Evolutionary conservation across 768 basidiomycete genomes (phyloP), one percentile per base, ranked within the genome.

Genomic region (Boletus speciosus): DNA sequence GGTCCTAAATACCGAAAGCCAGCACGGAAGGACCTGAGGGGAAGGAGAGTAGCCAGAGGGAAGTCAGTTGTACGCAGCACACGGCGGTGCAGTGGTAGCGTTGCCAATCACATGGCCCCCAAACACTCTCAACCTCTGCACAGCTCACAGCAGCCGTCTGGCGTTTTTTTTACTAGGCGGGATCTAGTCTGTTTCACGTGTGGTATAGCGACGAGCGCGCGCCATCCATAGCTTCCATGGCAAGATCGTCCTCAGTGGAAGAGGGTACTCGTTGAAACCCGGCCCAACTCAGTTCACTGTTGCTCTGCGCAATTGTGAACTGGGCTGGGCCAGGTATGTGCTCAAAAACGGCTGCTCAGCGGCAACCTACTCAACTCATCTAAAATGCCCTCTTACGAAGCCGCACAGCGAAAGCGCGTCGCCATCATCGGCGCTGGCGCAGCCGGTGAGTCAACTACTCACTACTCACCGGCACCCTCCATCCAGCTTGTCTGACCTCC

Each of bases 21-120:
- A 72, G 70, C 70, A 68, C 61, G 68, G 64, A 46, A 45, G n/a
- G 47, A 48, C 36, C 47, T 35, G 46, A 16, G 34, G 15, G 12
- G 1, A 8, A 47, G 2, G 34, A n/a, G 9, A 6, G 32, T 9
- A 11, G 34, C 10, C 3, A 19, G 21, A 19, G 19, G 21, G 6
- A 16, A 19, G 11, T 31, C 12, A 15, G 45, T 46, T 6, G 21
- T 10, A 47, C 46, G 46, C 46, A 47, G 46, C 46, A 21, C 15
- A 16, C 23, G 41, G 32, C 29, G 8, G 27, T 44, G 29, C 19
- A 19, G 19, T 44, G n/a, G n/a, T 11, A 29, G 27, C 42, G 39
- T 21, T 5, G 12, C 38, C 39, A 21, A 39, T 39, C 23, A 43
- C 16, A 43, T 43, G 42, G 4, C 29, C 42, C 42, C 42, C 42